Conservation (phyloP, 1,284 basidiomycete species). For the Clitocybe nebularis region DNA sequence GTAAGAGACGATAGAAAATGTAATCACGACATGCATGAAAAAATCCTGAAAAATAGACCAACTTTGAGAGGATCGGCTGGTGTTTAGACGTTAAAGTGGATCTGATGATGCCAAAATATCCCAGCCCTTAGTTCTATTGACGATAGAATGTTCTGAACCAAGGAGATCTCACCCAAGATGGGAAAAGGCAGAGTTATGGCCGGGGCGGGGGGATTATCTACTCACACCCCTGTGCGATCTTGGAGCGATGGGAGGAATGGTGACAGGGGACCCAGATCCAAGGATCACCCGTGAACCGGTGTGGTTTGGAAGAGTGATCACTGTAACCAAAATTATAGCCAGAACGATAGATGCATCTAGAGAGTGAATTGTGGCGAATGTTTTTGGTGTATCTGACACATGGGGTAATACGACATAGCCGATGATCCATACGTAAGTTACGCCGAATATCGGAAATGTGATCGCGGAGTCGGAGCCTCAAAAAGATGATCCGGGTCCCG, state of each 20-base stretch:
- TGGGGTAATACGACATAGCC: conserved; percentile 8
- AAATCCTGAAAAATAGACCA: conserved; percentile 11
- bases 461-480: not conserved
- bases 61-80: conserved; percentile 4
- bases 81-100: not conserved
- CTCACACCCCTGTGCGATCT: not conserved
- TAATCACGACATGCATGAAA: not conserved
- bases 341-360: not conserved
- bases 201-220: not conserved
- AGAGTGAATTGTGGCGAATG: not conserved
- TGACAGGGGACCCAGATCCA: conserved; percentile 6
- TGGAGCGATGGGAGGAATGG: conserved; percentile 2
- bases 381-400: conserved; percentile 9
- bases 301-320: conserved; percentile 3
- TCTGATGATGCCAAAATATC: conserved; percentile 6
- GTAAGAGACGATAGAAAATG: not conserved
- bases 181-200: not conserved
- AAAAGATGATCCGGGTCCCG: not conserved
- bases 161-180: conserved; percentile 6
- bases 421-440: no score
- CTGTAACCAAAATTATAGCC: conserved; percentile 6
- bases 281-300: conserved; percentile 1
- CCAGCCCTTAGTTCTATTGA: not conserved
- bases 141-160: conserved; percentile 3
- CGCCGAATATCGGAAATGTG: not conserved